Evolutionary conservation across 139 green algal species (phyloP).

Genomic region (Coelastrella sp.): DNA sequence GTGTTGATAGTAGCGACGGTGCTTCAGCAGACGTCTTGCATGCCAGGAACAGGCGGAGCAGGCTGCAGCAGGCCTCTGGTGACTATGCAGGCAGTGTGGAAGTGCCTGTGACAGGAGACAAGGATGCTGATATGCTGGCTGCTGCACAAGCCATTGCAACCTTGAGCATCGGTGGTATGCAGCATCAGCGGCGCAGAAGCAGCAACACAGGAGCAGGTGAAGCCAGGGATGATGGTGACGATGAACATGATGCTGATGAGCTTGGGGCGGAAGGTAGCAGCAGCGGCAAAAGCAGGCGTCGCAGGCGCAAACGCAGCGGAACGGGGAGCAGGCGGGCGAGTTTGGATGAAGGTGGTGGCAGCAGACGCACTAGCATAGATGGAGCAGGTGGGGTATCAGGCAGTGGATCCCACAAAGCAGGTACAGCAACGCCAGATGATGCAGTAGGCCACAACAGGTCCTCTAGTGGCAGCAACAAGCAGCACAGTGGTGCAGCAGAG

Average conservation of each 20-base stretch:
- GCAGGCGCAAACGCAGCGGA: slow-evolving; percentile 15
- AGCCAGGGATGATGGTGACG: slow-evolving; percentile 3
- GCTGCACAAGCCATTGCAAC: not conserved
- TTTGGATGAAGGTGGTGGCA: not conserved
- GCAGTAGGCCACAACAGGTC: not conserved
- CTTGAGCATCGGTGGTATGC: not conserved
- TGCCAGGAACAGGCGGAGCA: not conserved
- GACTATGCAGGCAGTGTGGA: not conserved
- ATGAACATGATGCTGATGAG: not conserved
- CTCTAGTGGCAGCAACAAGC: not conserved
- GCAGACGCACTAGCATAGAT: slow-evolving; percentile 4
- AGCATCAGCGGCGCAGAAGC: slow-evolving; percentile 20
- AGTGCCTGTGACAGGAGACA: too few species aligned
- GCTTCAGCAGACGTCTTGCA: not conserved
- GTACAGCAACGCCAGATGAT: not conserved
- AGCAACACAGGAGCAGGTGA: slow-evolving; percentile 7
- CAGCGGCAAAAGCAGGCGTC: not conserved
- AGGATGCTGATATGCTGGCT: too few species aligned
- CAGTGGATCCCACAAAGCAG: not conserved
- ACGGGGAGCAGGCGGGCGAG: slow-evolving; percentile 29
- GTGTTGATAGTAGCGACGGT: not conserved
- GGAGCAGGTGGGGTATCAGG: not conserved
- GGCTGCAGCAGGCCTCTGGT: not conserved
- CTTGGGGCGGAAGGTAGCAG: not conserved
- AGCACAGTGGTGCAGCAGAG: not conserved